Conservation (phyloP, 495 filamentous ascomycete genomes). For the Mytilinidion resinicola region DNA sequence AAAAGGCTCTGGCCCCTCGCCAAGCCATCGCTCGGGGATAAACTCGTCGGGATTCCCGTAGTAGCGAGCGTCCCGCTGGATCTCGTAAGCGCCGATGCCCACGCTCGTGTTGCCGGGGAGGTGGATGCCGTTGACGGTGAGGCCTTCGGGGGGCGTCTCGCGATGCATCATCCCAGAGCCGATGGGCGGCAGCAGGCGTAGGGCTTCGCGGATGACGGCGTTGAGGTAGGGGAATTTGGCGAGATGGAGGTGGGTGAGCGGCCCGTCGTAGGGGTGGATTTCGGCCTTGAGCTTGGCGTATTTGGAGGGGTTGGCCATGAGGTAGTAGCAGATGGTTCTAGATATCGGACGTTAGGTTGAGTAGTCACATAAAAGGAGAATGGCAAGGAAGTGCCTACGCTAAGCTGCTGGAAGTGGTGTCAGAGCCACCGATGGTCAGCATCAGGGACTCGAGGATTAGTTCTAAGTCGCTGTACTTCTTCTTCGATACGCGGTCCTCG, state of each 20-base stretch:
- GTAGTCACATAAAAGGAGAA: neutral
- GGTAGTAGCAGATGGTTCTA: constrained; percentile 37
- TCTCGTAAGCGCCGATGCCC: neutral
- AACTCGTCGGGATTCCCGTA: neutral
- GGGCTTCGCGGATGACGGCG: constrained; percentile 56
- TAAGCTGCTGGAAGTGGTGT: neutral
- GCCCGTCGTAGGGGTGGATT: constrained; percentile 44
- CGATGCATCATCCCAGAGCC: constrained; percentile 46
- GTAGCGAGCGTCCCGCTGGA: constrained; percentile 7
- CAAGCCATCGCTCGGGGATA: constrained; percentile 10
- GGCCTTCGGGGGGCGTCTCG: constrained; percentile 55
- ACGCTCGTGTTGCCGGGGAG: constrained; percentile 41
- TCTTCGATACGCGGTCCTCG: neutral
- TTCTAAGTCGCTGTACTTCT: neutral
- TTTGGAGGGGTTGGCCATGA: constrained; percentile 43
- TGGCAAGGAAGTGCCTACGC: neutral
- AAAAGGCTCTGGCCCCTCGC: neutral
- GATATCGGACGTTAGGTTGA: neutral
- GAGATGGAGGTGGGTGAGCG: constrained; percentile 43
- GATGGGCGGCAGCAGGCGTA: constrained; percentile 61
- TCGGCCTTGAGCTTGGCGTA: constrained; percentile 43
- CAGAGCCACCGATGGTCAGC: neutral
- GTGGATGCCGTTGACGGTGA: constrained; percentile 44
- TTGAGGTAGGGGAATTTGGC: constrained; percentile 47
- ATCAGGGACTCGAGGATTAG: neutral